These are phyloP conservation scores for Lasiodiplodia sp. DNA, from an alignment of 2,329 filamentous ascomycete species.

Conservation along the genomic window DNA sequence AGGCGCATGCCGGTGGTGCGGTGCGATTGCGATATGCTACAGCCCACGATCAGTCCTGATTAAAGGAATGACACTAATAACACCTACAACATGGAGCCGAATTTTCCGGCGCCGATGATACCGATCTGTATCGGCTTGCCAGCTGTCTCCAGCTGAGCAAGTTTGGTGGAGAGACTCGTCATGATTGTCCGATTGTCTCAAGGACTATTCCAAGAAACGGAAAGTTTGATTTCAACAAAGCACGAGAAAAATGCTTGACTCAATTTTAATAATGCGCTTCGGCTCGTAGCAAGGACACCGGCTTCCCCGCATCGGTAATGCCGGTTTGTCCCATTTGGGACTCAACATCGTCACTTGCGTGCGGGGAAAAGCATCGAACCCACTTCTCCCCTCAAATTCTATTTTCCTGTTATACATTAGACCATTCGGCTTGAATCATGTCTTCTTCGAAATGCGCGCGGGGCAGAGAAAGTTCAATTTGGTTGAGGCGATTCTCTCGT, in stretches of 20 bases:
- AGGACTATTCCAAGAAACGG: background rate
- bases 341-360: background rate
- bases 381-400: too few species aligned
- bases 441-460: too few species aligned
- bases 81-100: background rate
- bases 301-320: background rate
- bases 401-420: too few species aligned
- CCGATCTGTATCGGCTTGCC: background rate
- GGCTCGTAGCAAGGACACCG: background rate
- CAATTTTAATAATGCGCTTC: background rate
- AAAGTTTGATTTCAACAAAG: background rate
- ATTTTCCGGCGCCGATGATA: background rate
- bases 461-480: too few species aligned
- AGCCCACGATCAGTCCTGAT: background rate
- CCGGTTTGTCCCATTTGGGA: background rate
- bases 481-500: too few species aligned
- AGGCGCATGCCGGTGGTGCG: slow-evolving; percentile 53
- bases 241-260: background rate
- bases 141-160: background rate
- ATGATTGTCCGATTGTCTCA: background rate
- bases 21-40: slow-evolving; percentile 53
- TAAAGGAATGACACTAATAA: too few species aligned
- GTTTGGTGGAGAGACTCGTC: background rate
- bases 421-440: too few species aligned
- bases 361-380: background rate